A percentile compares a stretch with the other conserved stretches of the same genome.
phyloP scores from a whole-genome alignment of 2,329 filamentous ascomycete species.

The Ophiosphaerella korrae region DNA sequence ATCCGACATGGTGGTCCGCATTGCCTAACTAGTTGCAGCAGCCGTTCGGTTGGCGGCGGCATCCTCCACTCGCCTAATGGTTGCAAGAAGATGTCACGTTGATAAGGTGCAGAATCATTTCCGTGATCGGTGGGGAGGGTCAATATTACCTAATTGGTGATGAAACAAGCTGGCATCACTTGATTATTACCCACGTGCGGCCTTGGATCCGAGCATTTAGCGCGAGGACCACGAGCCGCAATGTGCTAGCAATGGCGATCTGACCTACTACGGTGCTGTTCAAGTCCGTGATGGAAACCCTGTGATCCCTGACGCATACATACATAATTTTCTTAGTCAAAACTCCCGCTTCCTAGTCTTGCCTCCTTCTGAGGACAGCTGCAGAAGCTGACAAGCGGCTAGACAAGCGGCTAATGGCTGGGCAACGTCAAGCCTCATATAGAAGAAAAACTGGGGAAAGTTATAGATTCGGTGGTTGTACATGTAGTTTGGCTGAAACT shows the following conservation, averaged over 20 bases:
- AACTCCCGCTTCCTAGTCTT: neutral
- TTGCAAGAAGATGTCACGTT: no score
- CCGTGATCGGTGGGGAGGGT: neutral
- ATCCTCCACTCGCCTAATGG: no score
- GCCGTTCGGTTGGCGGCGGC: no score
- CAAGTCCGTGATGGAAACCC: no score
- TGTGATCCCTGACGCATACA: neutral
- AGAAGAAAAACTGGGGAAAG: neutral
- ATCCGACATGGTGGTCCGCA: neutral
- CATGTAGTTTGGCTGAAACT: neutral
- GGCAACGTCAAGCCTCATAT: neutral
- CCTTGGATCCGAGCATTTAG: neutral
- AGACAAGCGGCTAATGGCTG: conserved; percentile 1
- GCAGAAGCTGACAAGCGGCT: neutral
- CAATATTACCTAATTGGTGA: neutral
- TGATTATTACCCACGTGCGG: neutral
- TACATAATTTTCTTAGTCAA: no score
- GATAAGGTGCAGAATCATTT: neutral
- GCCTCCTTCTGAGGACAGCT: neutral
- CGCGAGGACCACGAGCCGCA: neutral
- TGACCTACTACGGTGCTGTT: no score
- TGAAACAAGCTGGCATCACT: neutral
- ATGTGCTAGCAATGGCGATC: neutral
- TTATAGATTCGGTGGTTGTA: neutral
- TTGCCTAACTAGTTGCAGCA: no score